Conservation (phyloP, 2,329 filamentous ascomycete species). For the Aspergillus jensenii region DNA sequence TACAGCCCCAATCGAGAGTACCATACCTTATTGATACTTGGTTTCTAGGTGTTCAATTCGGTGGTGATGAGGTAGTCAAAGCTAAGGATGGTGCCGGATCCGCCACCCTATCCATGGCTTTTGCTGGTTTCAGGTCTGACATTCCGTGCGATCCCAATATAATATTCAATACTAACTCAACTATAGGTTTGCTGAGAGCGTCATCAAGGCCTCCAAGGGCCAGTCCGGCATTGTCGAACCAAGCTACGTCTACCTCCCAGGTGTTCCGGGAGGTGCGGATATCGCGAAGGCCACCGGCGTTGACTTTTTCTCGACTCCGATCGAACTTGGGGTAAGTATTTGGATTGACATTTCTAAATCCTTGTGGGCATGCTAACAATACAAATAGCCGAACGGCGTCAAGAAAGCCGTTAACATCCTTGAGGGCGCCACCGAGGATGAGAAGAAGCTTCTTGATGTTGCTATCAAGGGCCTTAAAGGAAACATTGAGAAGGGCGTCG, state of each 20-base stretch:
- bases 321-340: conserved; percentile 85
- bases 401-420: conserved; percentile 84
- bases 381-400: conserved; percentile 69
- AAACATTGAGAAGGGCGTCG: conserved; percentile 93
- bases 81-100: conserved; percentile 90
- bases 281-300: conserved; percentile 79
- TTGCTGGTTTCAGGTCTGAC: conserved; percentile 83
- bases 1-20: background rate
- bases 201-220: conserved; percentile 83
- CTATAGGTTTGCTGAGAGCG: conserved; percentile 82
- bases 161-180: conserved; percentile 18
- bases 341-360: conserved; percentile 4
- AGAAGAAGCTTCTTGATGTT: conserved; percentile 81
- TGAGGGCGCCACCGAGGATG: conserved; percentile 73
- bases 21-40: background rate
- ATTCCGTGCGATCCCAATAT: conserved; percentile 13
- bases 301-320: conserved; percentile 94
- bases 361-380: conserved; percentile 27
- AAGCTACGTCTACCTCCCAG: conserved; percentile 92
- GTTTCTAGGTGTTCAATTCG: conserved; percentile 75
- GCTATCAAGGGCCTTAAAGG: conserved; percentile 76
- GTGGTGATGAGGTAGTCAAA: conserved; percentile 95
- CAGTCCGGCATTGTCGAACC: conserved; percentile 93
- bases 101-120: conserved; percentile 91
- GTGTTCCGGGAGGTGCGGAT: conserved; percentile 81